Percentiles rank a stretch among this genome's conserved stretches.
Evolutionary conservation across 441 rosid species (phyloP).

Genomic region (Adansonia grandidieri): DNA sequence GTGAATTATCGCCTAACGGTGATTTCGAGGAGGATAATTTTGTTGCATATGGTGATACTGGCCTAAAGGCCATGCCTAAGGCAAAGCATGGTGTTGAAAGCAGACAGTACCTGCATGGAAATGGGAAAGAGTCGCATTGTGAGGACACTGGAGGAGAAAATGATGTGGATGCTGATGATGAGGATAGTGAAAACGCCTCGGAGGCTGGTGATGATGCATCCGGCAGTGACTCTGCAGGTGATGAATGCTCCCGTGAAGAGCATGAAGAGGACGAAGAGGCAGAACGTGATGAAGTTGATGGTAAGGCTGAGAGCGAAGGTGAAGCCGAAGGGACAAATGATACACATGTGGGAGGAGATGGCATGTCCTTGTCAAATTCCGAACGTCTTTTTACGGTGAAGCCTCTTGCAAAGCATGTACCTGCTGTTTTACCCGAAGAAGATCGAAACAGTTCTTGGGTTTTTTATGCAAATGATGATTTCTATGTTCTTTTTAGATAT

Average conservation of each 20-base stretch:
- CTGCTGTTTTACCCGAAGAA: constrained; percentile 46
- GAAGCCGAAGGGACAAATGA: constrained; percentile 85
- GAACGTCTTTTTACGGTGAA: constrained; percentile 70
- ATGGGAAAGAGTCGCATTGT: constrained; percentile 43
- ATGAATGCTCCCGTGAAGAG: constrained; percentile 81
- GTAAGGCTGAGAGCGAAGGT: constrained; percentile 96
- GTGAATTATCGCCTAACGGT: constrained; percentile 92
- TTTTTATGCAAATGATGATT: constrained; percentile 93
- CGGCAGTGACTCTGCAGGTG: constrained; percentile 87
- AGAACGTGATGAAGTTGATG: constrained; percentile 78
- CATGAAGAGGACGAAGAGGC: constrained; percentile 75
- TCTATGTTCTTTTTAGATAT: constrained; percentile 94
- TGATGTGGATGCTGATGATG: constrained; percentile 87
- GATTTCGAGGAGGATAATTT: constrained; percentile 89
- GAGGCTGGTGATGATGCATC: constrained; percentile 84
- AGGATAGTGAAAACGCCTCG: constrained; percentile 90
- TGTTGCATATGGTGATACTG: constrained; percentile 59
- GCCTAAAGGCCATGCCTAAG: constrained; percentile 47
- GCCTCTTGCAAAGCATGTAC: constrained; percentile 88
- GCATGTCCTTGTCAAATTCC: constrained; percentile 37
- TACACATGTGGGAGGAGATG: constrained; percentile 66
- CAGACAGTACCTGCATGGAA: constrained; percentile 46
- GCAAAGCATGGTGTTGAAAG: constrained; percentile 50
- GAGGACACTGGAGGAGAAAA: constrained; percentile 65
- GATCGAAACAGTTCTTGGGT: constrained; percentile 56